These are phyloP conservation scores for Rosa persica DNA, from an alignment of 306 rosid genomes.

Conservation along the genomic window DNA sequence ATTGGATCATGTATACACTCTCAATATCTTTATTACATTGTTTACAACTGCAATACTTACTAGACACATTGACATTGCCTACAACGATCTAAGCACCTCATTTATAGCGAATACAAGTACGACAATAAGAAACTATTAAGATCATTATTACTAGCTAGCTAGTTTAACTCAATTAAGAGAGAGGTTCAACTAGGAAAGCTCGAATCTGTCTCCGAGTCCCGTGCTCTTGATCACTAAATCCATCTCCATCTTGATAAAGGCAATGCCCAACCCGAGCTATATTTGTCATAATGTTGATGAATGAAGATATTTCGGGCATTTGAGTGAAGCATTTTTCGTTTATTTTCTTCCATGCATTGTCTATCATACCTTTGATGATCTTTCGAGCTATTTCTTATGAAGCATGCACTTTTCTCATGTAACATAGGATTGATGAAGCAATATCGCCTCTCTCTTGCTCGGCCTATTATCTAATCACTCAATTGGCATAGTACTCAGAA, in stretches of 20 bases:
- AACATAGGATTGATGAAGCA: conserved; percentile 53
- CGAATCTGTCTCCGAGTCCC: conserved; percentile 29
- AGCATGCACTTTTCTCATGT: conserved; percentile 43
- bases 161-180: not conserved
- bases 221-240: conserved; percentile 45
- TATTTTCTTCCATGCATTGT: conserved; percentile 42
- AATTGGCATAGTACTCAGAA: not conserved
- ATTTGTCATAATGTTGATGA: conserved; percentile 33
- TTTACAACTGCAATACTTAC: no score
- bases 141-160: not conserved
- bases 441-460: conserved; percentile 65
- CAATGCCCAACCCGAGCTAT: conserved; percentile 47
- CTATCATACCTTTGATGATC: conserved; percentile 30
- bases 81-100: no score
- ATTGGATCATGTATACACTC: no score
- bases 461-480: conserved; percentile 30
- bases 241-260: conserved; percentile 52
- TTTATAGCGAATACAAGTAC: no score
- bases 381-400: conserved; percentile 44
- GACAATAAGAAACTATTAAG: no score
- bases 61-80: no score
- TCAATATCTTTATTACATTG: no score
- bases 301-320: conserved; percentile 7
- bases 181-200: conserved; percentile 44
- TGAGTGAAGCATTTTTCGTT: conserved; percentile 29